These are phyloP conservation scores for Gossypium ekmanianum DNA, from an alignment of 345 rosid species.

Conservation along the genomic window DNA sequence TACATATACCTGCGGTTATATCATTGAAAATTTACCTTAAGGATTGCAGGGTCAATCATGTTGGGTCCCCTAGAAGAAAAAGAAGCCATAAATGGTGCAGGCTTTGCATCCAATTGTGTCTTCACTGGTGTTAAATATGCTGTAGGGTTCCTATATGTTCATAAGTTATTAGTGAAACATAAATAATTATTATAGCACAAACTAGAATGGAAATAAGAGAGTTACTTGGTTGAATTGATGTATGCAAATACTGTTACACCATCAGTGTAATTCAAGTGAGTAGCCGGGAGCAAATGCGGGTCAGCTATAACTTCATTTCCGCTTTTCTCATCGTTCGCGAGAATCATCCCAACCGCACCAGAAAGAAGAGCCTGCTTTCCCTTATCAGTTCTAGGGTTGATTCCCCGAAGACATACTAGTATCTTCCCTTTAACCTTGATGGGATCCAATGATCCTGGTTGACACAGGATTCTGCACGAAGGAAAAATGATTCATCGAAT, in stretches of 20 bases:
- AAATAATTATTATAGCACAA: neutral
- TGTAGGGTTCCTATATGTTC: slow-evolving; percentile 27
- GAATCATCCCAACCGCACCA: slow-evolving; percentile 57
- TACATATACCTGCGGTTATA: neutral
- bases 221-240: slow-evolving; percentile 43
- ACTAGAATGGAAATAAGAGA: neutral
- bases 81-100: slow-evolving; percentile 39
- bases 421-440: slow-evolving; percentile 63
- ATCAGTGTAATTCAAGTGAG: slow-evolving; percentile 35
- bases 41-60: slow-evolving; percentile 25
- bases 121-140: slow-evolving; percentile 26
- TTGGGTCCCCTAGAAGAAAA: slow-evolving; percentile 57
- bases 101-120: slow-evolving; percentile 16
- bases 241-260: slow-evolving; percentile 35
- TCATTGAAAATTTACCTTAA: slow-evolving; percentile 23
- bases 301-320: slow-evolving; percentile 32
- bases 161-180: neutral
- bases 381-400: slow-evolving; percentile 26
- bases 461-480: slow-evolving; percentile 34
- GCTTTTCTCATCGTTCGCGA: slow-evolving; percentile 30
- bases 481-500: neutral
- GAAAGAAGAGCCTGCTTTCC: slow-evolving; percentile 36
- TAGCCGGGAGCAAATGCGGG: slow-evolving; percentile 44
- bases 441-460: slow-evolving; percentile 44
- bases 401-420: slow-evolving; percentile 42